Percentiles rank a stretch among this genome's conserved stretches.
Evolutionary conservation across 306 rosid species (phyloP).

Genomic region (Dicorynia guianensis): DNA sequence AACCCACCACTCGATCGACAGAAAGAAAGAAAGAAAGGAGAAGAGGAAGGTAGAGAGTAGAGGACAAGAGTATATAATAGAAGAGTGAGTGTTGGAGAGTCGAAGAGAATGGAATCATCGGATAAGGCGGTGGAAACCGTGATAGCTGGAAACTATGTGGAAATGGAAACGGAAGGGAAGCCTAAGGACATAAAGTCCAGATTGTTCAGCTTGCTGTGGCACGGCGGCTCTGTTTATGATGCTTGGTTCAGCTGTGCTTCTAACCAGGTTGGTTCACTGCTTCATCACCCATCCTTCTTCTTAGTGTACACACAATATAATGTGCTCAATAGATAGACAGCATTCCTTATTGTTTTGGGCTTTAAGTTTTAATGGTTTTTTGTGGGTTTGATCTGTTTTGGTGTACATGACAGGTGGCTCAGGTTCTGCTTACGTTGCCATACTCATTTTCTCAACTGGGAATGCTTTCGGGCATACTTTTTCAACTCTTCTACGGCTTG

Average conservation of each 20-base stretch:
- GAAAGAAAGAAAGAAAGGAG: background rate
- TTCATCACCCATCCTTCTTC: background rate
- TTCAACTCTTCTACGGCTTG: slow-evolving; percentile 78
- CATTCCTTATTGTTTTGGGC: too few relatives aligned
- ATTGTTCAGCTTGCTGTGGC: slow-evolving; percentile 73
- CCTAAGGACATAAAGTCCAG: slow-evolving; percentile 52
- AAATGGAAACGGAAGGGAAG: slow-evolving; percentile 75
- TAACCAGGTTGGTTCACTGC: slow-evolving; percentile 56
- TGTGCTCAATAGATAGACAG: too few relatives aligned
- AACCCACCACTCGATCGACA: too few relatives aligned
- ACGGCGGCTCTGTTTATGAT: slow-evolving; percentile 85
- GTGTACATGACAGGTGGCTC: slow-evolving; percentile 66
- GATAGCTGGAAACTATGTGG: slow-evolving; percentile 79
- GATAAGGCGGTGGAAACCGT: slow-evolving; percentile 75
- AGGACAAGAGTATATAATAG: too few relatives aligned
- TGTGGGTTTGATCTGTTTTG: background rate
- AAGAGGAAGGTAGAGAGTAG: background rate
- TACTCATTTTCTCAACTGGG: slow-evolving; percentile 90
- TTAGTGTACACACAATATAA: background rate
- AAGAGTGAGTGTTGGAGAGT: background rate
- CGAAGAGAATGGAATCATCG: slow-evolving; percentile 47
- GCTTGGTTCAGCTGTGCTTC: slow-evolving; percentile 94
- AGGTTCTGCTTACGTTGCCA: slow-evolving; percentile 82
- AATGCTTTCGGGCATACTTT: slow-evolving; percentile 74
- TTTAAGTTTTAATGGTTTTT: too few relatives aligned